phyloP scores from a whole-genome alignment of 768 basidiomycete species.

The Lanmaoa pseudosensibilis region DNA sequence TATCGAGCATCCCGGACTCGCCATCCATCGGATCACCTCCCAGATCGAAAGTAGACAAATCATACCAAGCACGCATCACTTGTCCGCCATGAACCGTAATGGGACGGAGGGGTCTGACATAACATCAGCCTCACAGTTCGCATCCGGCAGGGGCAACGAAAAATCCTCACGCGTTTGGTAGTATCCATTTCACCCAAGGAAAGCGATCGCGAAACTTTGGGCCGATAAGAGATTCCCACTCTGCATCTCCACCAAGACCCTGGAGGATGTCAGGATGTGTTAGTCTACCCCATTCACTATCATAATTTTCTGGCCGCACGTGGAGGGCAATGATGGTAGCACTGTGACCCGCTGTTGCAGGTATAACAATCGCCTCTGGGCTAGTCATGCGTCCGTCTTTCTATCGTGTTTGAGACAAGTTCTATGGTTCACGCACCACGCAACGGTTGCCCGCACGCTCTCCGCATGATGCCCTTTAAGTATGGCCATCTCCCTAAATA shows the following conservation, averaged over 20 bases:
- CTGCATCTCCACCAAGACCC: not conserved
- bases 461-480: not conserved
- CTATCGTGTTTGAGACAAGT: not conserved
- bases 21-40: not conserved
- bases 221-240: not conserved
- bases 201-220: not conserved
- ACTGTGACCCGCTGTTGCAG: not conserved
- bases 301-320: not conserved
- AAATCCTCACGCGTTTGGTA: not conserved
- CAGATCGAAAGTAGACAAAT: not conserved
- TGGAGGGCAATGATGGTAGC: constrained; percentile 2
- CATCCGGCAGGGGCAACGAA: not conserved
- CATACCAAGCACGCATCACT: not conserved
- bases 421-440: not conserved
- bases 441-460: not conserved
- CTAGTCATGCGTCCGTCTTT: not conserved
- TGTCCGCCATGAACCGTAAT: not conserved
- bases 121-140: not conserved
- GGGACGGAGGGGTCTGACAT: not conserved
- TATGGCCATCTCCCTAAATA: not conserved
- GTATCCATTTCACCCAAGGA: constrained; percentile 1
- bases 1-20: not conserved
- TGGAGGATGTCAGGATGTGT: not conserved
- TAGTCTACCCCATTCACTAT: not conserved
- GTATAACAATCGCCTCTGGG: not conserved